Base-by-base conservation (phyloP, 2,329 filamentous ascomycete genomes). In the Hymenoscyphus scutula region DNA sequence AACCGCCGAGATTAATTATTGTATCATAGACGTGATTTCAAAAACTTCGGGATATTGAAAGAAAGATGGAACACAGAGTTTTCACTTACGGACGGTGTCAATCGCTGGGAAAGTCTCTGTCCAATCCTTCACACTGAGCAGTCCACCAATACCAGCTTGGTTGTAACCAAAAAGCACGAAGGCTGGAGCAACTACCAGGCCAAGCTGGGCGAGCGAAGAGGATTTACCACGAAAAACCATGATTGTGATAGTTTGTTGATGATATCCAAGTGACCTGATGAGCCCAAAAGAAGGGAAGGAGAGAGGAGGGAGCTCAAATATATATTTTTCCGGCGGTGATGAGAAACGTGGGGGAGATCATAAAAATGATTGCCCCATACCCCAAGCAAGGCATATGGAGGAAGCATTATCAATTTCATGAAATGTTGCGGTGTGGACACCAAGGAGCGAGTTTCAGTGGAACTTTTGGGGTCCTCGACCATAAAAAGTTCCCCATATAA, bases 131-230 rank as follows among this genome's bases (percentile, higher is more conserved):
- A 67, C 54, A 63, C 64, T 75, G 13, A 77, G 63, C 13, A 78
- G 70, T 13, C 75, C 76, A 37, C 76, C 76, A 37, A 77, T 67
- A 38, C 73, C 74, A 15, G 76, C 73, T 67, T 78, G 76, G 65
- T 77, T 78, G 69, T 77, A 78, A 15, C 76, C 76, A 64, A 77
- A 77, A 27, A 77, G 65, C 60, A 77, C 74, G 67, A 78, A 77
- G 13, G 78, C 71, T 4, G 79, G 79, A 6, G 73, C 75, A 19
- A 80, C 78, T 45, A 81, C 76, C 55, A 80, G 72, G 15, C 74
- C 74, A 59, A 78, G 73, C 66, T 80, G 78, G 29, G 65, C 65
- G 30, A 67, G 55, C 17, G 67, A 67, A 7, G 67, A 56, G 19
- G 59, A 48, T n/a, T 62, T 60, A 48, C 66, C 66, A 38, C 66